Conservation (phyloP, 2,329 filamentous ascomycete genomes). For the Myriosclerotinia duriaeana region DNA sequence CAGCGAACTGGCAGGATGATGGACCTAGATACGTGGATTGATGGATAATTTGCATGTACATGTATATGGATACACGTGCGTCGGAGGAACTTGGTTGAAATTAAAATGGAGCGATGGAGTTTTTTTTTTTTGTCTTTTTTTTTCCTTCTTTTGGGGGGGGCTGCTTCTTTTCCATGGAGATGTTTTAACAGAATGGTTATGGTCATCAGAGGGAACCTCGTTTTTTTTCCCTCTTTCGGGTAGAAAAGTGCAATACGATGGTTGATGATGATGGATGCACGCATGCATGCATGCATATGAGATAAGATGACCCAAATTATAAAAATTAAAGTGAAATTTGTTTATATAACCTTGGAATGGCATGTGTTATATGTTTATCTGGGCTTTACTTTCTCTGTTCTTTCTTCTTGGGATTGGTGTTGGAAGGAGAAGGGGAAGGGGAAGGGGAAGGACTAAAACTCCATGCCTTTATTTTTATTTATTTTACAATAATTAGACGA, state of each 20-base stretch:
- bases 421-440: no score
- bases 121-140: neutral
- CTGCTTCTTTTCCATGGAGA: neutral
- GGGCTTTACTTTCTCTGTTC: no score
- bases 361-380: no score
- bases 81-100: conserved; percentile 4
- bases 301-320: neutral
- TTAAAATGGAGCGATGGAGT: conserved; percentile 13
- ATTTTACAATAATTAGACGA: no score
- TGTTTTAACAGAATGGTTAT: conserved; percentile 3
- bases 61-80: neutral
- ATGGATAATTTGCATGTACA: conserved; percentile 17
- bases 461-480: no score
- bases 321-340: neutral
- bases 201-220: neutral
- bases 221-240: neutral
- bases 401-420: no score
- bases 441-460: no score
- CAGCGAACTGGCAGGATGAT: conserved; percentile 48
- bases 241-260: neutral
- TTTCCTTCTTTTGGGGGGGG: no score
- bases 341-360: no score
- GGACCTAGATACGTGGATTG: conserved; percentile 45
- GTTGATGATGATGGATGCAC: no score
- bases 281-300: neutral